phyloP scores from a whole-genome alignment of 192 early-diverging fungal genomes.

The Mortierella claussenii region DNA sequence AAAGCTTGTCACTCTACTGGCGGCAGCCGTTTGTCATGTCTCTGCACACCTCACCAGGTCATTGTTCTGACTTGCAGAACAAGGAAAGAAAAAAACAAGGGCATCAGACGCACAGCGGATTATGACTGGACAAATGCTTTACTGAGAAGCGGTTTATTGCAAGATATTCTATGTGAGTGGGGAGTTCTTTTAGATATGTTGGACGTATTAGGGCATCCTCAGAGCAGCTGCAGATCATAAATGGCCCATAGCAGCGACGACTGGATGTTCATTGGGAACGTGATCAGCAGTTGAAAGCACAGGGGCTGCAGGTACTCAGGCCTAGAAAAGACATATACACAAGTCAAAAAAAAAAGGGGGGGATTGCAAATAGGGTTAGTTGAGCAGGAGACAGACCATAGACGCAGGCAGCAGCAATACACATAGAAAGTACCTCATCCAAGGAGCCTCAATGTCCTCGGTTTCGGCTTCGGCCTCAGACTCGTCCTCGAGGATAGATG shows the following conservation, averaged over 20 bases:
- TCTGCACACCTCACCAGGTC: not conserved
- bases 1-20: not conserved
- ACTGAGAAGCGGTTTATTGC: too few relatives aligned
- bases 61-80: too few relatives aligned
- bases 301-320: conserved; percentile 51
- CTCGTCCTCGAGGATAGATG: conserved; percentile 26
- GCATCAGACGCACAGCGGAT: too few relatives aligned
- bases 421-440: conserved; percentile 35
- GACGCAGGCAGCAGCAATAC: not conserved
- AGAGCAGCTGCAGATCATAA: conserved; percentile 43
- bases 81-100: too few relatives aligned
- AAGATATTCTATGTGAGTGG: too few relatives aligned
- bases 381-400: not conserved
- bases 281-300: conserved; percentile 42
- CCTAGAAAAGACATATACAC: conserved; percentile 15
- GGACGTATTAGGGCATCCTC: not conserved
- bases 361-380: too few relatives aligned
- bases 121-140: too few relatives aligned
- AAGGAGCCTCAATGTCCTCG: conserved; percentile 26
- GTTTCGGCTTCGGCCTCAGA: conserved; percentile 25
- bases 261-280: conserved; percentile 53
- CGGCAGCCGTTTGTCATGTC: not conserved
- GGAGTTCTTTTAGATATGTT: conserved; percentile 13
- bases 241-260: conserved; percentile 49
- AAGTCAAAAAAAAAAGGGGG: not conserved